phyloP scores from a whole-genome alignment of 108 stramenopile genomes.

The Cyclotella atomus region DNA sequence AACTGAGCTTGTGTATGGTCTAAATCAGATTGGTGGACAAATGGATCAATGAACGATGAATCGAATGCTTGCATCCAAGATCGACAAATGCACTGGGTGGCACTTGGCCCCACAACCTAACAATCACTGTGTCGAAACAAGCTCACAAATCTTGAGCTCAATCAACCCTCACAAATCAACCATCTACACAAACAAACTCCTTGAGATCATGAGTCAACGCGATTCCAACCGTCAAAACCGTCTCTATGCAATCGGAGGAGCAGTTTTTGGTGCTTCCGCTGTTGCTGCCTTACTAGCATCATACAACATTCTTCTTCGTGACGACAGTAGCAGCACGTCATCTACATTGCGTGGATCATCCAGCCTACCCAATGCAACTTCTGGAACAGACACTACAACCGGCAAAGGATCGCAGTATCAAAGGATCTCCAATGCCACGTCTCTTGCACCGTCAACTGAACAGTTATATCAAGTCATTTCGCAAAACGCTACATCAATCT shows the following conservation, averaged over 20 bases:
- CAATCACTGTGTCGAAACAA: background rate
- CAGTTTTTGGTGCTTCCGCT: conserved; percentile 7
- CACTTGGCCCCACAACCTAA: background rate
- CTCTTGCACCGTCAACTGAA: background rate
- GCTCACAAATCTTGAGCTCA: background rate
- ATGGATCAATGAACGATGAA: background rate
- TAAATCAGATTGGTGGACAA: background rate
- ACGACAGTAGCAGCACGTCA: background rate
- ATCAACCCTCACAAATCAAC: background rate
- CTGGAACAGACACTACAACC: background rate
- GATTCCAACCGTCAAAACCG: conserved; percentile 1
- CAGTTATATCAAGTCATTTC: background rate
- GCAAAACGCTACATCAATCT: background rate
- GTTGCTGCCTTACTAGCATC: conserved; percentile 2
- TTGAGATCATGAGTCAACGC: conserved; percentile 8
- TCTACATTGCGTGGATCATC: background rate
- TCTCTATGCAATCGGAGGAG: conserved; percentile 5
- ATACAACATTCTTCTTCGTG: background rate
- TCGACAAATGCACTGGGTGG: background rate
- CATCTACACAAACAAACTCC: too few relatives aligned
- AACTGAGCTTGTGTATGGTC: background rate
- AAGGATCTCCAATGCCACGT: background rate
- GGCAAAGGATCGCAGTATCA: background rate
- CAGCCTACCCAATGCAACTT: background rate
- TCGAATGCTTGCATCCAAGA: background rate